Conservation (phyloP, 1,284 basidiomycete genomes). For the Ustilago bromivora region DNA sequence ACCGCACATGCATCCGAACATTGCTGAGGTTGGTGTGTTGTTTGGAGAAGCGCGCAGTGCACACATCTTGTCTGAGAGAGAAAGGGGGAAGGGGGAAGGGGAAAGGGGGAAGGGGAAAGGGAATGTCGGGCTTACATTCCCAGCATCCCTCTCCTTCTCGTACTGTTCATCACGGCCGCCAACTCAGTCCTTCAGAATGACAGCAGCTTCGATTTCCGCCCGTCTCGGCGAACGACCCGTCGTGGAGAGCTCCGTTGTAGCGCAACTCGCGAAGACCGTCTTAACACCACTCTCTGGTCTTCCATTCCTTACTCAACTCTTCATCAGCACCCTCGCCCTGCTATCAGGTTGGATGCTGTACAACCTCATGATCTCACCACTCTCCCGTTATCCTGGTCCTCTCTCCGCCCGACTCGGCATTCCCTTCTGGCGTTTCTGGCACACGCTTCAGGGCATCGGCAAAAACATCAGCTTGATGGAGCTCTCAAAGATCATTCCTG, state of each 20-base stretch:
- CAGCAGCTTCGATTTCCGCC: slow-evolving; percentile 1
- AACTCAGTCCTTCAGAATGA: neutral
- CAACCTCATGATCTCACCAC: slow-evolving; percentile 43
- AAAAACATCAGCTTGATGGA: slow-evolving; percentile 66
- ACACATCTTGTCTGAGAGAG: too few species aligned
- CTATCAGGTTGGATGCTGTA: slow-evolving; percentile 35
- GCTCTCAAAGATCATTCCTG: slow-evolving; percentile 14
- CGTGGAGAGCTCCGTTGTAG: slow-evolving; percentile 39
- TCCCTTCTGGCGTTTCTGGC: slow-evolving; percentile 54
- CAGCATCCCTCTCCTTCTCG: too few species aligned
- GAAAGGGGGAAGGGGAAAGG: too few species aligned
- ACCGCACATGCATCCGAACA: too few species aligned
- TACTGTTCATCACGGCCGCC: slow-evolving; percentile 18
- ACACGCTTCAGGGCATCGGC: slow-evolving; percentile 51
- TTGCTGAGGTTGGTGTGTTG: too few species aligned
- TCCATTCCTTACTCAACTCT: slow-evolving; percentile 18
- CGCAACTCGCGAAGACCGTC: slow-evolving; percentile 15
- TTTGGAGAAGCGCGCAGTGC: too few species aligned
- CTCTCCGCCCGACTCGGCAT: slow-evolving; percentile 49
- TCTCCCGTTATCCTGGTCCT: slow-evolving; percentile 47
- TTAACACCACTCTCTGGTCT: slow-evolving; percentile 23
- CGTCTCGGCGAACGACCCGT: slow-evolving; percentile 26
- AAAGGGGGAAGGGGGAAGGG: too few species aligned
- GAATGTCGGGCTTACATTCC: too few species aligned
- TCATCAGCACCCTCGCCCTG: slow-evolving; percentile 9